Evolutionary conservation across 2,329 filamentous ascomycete genomes (phyloP), one percentile per base, ranked within the genome.

Genomic region (Monosporascus cannonballus): DNA sequence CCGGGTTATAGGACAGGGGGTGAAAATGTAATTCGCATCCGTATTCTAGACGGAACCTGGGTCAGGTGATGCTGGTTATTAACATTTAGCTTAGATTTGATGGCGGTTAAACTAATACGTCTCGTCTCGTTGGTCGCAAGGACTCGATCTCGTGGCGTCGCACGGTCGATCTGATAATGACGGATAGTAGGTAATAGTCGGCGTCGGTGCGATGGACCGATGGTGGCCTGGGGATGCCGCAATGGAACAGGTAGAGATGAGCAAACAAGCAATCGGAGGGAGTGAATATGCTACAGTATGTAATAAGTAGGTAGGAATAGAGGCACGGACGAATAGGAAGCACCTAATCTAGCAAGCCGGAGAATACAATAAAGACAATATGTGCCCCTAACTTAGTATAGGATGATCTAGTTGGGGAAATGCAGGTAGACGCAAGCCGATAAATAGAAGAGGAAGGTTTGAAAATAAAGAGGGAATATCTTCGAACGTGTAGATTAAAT

Each of bases 1-100:
- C 24, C 18, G 6, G 20, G 15, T 39, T 50, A 50, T 50, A 50
- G 37, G 48, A 50, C 48, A 50, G 37, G 48, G 48, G 37, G 34
- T 11, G 1, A 20, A 20, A 42, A 38, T 9, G 24, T 7, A 50
- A 20, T 42, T 30, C 42, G 14, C 42, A 46, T 46, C 14, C 42
- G 48, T 36, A 49, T 18, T 30, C 11, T 38, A 20, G 18, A 30
- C 15, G 30, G 47, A 18, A 17, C 6, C 22, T 7, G 27, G n/a
- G 17, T 49, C 20, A 42, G 39, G 20, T 20, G 18, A 42, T 14
- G 9, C 20, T 42, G 4, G 9, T 20, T 14, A 18, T 42, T 42
- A 18, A 27, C 42, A 46, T 46, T 15, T 25, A 46, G 18, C 30
- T 34, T 34, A 34, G 11, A 34, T 14, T 30, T 34, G 30, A 14